Evolutionary conservation across 495 filamentous ascomycete genomes (phyloP).

Genomic region (Glutinoglossum americanum): DNA sequence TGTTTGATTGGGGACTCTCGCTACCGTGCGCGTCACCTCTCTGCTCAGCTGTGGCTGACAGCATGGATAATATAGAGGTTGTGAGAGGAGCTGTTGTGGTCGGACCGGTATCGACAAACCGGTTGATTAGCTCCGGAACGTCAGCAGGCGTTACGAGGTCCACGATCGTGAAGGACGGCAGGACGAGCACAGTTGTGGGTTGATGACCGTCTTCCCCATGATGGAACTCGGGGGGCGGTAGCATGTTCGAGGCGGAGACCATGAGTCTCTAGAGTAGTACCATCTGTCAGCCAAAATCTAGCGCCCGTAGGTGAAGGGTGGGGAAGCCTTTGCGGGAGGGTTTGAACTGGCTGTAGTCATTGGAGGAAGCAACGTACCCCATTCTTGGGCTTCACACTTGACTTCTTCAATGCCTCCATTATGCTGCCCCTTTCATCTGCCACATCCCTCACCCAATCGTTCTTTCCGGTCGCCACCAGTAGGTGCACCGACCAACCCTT

Average conservation of each 20-base stretch:
- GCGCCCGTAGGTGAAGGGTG: slow-evolving; percentile 2
- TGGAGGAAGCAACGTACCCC: slow-evolving; percentile 28
- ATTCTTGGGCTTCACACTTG: slow-evolving; percentile 40
- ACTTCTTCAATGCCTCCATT: slow-evolving; percentile 71
- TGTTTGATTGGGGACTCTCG: not conserved
- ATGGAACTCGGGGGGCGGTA: slow-evolving; percentile 38
- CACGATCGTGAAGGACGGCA: slow-evolving; percentile 70
- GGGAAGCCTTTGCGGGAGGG: not conserved
- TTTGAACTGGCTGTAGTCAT: not conserved
- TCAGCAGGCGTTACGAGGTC: slow-evolving; percentile 65
- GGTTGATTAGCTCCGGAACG: slow-evolving; percentile 47
- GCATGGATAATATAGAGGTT: not conserved
- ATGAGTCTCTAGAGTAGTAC: slow-evolving; percentile 43
- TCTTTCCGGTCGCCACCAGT: slow-evolving; percentile 83
- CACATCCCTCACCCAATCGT: slow-evolving; percentile 83
- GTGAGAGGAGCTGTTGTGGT: slow-evolving; percentile 54
- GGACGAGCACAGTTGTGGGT: slow-evolving; percentile 65
- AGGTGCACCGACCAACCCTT: slow-evolving; percentile 80
- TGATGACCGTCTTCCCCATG: slow-evolving; percentile 12
- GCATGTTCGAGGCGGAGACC: slow-evolving; percentile 87
- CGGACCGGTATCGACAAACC: slow-evolving; percentile 46
- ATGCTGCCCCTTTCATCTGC: slow-evolving; percentile 80
- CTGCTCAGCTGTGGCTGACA: no score
- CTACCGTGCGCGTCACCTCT: not conserved
- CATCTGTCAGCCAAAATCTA: slow-evolving; percentile 2